A percentile compares a stretch with the other conserved stretches of the same genome.
phyloP scores from a whole-genome alignment of 345 rosid species.

The Salix brachista region DNA sequence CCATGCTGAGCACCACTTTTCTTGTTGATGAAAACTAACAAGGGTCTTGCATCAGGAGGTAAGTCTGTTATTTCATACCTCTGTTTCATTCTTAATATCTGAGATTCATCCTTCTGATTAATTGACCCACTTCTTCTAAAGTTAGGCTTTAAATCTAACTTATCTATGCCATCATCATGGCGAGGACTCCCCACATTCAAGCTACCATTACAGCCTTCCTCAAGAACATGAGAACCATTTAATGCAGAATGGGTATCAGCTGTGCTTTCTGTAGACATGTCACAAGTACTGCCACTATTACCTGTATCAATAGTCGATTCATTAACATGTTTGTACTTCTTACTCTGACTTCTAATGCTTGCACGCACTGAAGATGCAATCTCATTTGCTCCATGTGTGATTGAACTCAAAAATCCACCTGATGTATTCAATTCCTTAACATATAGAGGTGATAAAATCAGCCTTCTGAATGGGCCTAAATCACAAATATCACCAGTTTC shows the following conservation, averaged over 20 bases:
- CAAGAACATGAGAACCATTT: constrained; percentile 43
- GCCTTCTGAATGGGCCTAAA: constrained; percentile 74
- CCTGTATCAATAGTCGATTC: constrained; percentile 57
- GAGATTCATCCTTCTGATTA: constrained; percentile 76
- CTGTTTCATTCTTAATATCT: constrained; percentile 55
- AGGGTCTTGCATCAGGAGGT: constrained; percentile 63
- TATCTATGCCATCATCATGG: constrained; percentile 43
- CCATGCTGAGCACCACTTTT: constrained; percentile 85
- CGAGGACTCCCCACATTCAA: constrained; percentile 28
- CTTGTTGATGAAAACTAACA: constrained; percentile 72
- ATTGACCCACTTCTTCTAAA: constrained; percentile 60
- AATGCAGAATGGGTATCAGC: constrained; percentile 41
- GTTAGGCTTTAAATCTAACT: constrained; percentile 44
- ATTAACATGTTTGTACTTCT: constrained; percentile 66
- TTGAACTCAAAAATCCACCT: constrained; percentile 79
- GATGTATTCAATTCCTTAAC: constrained; percentile 70
- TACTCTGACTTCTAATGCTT: constrained; percentile 80
- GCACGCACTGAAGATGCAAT: constrained; percentile 93
- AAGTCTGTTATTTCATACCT: constrained; percentile 62
- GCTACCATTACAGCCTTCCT: constrained; percentile 47
- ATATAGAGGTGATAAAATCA: constrained; percentile 77
- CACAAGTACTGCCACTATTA: constrained; percentile 49
- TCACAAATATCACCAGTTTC: constrained; percentile 89
- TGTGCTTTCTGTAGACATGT: constrained; percentile 52
- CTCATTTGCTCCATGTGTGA: constrained; percentile 95